Evolutionary conservation across 2,329 filamentous ascomycete genomes (phyloP), one percentile per base, ranked within the genome.

Genomic region (Amauroascus niger): DNA sequence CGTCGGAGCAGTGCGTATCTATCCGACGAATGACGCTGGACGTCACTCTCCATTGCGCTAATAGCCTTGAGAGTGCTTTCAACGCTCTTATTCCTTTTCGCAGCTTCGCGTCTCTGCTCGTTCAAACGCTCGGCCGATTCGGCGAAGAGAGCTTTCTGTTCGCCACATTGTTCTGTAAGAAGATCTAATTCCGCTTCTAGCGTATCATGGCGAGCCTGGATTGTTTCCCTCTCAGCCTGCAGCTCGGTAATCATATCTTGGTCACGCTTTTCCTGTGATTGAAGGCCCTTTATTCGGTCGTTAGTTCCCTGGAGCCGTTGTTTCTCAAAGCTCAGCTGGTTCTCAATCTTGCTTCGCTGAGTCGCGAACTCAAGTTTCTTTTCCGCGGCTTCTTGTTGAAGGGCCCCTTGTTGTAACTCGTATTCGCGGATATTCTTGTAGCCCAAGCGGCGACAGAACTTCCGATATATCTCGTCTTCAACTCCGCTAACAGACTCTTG

Each of bases 341-440:
- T 81, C 60, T 82, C 74, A 45, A 85, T 74, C 50, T 74, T 77
- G 56, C 77, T 81, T 60, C 78, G 79, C 66, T 98, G 93, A 3
- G 86, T 83, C 53, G 85, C 86, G 62, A 95, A 97, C 60, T 90
- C 84, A 51, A 87, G 83, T 58, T 88, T 88, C 74, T 90, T 90
- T 69, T 93, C 84, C 0, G 84, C 84, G 43, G 87, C 87, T 67
- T 97, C 88, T 67, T 95, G 88, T 69, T 97, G 90, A 47, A 95
- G 75, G 40, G 86, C 89, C 47, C 93, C 91, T 70, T 97, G 93
- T 61, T 94, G 90, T 24, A 86, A 86, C 67, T 97, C 89, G 64
- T 97, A 98, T 55, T 88, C 87, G 55, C 91, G 87, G 59, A 98
- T 94, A 63, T 94, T 85, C 55, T 81, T 78, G 67, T 95, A 97